Evolutionary conservation across 108 stramenopile species (phyloP).

Genomic region (Parmales sp.): DNA sequence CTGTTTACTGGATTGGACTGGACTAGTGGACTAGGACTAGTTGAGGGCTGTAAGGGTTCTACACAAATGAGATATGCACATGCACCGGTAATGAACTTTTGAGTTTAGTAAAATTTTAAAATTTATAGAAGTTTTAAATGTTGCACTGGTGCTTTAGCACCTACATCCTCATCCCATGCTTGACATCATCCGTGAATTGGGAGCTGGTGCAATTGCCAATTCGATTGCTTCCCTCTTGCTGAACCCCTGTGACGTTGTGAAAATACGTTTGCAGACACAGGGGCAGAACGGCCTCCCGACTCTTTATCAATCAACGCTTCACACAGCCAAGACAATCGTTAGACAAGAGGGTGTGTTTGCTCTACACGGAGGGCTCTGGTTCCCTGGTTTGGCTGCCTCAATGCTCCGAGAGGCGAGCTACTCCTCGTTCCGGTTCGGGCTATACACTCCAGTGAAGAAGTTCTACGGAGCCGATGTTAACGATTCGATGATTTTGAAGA

Average conservation of each 20-base stretch:
- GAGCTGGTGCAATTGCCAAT: background rate
- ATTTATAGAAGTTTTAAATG: too few relatives aligned
- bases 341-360: background rate
- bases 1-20: too few relatives aligned
- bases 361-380: background rate
- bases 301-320: background rate
- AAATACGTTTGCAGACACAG: background rate
- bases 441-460: background rate
- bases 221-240: background rate
- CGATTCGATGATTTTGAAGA: background rate
- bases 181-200: background rate
- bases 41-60: too few relatives aligned
- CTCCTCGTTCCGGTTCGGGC: background rate
- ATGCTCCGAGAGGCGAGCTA: background rate
- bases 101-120: too few relatives aligned
- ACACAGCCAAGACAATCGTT: background rate
- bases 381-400: background rate
- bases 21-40: too few relatives aligned
- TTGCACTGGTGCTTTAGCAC: too few relatives aligned
- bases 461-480: background rate
- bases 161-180: too few relatives aligned
- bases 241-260: slow-evolving; percentile 10
- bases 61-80: too few relatives aligned
- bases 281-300: too few relatives aligned
- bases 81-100: too few relatives aligned